Base-by-base conservation (phyloP, 2,329 filamentous ascomycete species). In the Colletotrichum sp. region DNA sequence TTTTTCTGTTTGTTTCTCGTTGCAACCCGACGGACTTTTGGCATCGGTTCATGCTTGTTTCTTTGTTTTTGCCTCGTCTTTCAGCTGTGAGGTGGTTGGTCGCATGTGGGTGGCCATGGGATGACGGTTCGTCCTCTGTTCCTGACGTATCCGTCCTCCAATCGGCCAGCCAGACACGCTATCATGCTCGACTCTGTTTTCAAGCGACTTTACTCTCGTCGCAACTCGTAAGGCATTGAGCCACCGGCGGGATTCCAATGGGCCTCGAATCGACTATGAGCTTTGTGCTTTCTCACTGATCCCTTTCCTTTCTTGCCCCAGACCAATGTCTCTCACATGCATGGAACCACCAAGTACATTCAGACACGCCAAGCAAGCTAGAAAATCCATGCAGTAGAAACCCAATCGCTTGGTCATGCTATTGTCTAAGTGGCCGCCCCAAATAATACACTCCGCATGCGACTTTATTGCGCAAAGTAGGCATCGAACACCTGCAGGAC, bases 401-500 rank as follows among this genome's bases (percentile, higher is more conserved):
- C 13, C 8, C 57, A 64, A 34, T 10, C 21, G 59, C 32, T 73
- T 68, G 64, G 28, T 68, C 32, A 68, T 63, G 24, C 32, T 18
- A 32, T 24, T 6, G 16, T 49, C 16, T 24, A 49, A 64, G n/a
- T 72, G 69, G 57, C 39, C 26, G 32, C 15, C 13, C 30, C 8
- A 8, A 36, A 52, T n/a, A 5, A 49, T n/a, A 15, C 55, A 32
- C 34, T 21, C 15, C 57, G 32, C 57, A 52, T 60, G 44, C 34
- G n/a, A 62, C 59, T 30, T 68, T 52, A 65, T 65, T 65, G 59
- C 64, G 57, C 59, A 68, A 68, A 64, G 21, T 64, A 76, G 18
- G 70, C 64, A 57, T 65, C 57, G 3, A 69, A 76, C 16, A 60
- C 49, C 59, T 69, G 73, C 70, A 76, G 44, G 57, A 39, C 64